Base-by-base conservation (phyloP, 768 basidiomycete genomes). In the Strobilomyces echinocephalus region DNA sequence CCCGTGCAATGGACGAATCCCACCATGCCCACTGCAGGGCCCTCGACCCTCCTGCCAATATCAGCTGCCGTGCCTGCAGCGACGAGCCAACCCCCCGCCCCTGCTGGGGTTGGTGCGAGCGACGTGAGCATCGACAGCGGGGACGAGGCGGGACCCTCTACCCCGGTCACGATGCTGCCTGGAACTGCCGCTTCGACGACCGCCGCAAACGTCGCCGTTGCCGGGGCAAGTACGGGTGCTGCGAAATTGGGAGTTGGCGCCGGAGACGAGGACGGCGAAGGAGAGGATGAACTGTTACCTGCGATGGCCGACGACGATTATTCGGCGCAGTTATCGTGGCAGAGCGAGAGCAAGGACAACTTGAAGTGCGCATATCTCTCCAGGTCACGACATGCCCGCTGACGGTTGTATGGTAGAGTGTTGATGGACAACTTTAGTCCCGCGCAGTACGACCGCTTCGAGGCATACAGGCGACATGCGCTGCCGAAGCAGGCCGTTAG, bases 241-340 rank as follows among this genome's bases (percentile, higher is more conserved):
- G 42, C 50, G 20, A 70, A 63, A 40, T 24, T 33, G 28, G 64
- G 53, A 1, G 20, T 55, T 1, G 45, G 47, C 16, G 56, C 44
- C 9, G 66, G 54, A 36, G 64, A 76, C 33, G 79, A 78, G 45
- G 79, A 86, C n/a, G 87, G 71, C 0, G 89, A 85, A 53, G 87
- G 79, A 10, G 88, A 91, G 46, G 89, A 91, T 53, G 88, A 91
- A 58, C 66, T 88, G 40, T 65, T 90, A 33, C 87, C 88, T 41
- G 87, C 86, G 8, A 91, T 91, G 89, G 89, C 88, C 2, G 90
- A 92, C 56, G 90, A 91, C 56, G 90, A 91, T 58, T 91, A 90
- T 67, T 89, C 88, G 11, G 87, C 88, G 2, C 90, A 91, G 61
- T 66, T 85, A 50, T 85, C 84, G 5, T 91, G 84, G 82, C 85